Evolutionary conservation across 441 rosid species (phyloP), one percentile per base, ranked within the genome.

Genomic region (Mallotus japonicus): DNA sequence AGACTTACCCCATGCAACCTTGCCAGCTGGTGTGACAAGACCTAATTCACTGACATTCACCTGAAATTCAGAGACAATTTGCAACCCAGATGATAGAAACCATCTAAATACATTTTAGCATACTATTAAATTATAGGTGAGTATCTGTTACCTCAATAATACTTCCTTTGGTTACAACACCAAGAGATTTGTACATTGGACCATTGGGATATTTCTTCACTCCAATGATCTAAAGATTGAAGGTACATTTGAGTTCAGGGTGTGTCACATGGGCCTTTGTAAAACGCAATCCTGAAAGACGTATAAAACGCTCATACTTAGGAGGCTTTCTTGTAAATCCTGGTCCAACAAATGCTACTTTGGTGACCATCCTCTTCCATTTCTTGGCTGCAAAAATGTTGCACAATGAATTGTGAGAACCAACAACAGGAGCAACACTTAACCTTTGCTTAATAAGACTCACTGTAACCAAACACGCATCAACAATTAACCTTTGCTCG

Each of bases 281-380:
- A 81, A 95, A 91, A 60, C 96, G 89, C 76, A 92, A 66, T 1
- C 99, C 99, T n/a, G 99, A 83, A 51, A 96, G 97, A 20, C 92
- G 92, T 64, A 95, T 95, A 81, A 95, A 95, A 4, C 93, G 87
- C 87, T 95, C 99, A 19, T 95, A 95, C 86, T 95, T 95, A 32
- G 99, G 99, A 61, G 99, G 98, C 72, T 95, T 95, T 78, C 99
- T 88, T 3, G 98, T 93, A 78, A 95, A 95, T 78, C 93, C 92
- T 28, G 95, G 89, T 74, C 93, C 96, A 5, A 87, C 94, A 78
- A 90, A 93, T 40, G 97, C 90, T 78, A 83, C 97, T 81, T 93
- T 93, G 0, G 96, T 91, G 42, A 93, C 92, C 98, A 93, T 88
- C 71, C 98, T 82, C 88, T 91, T 91, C 98, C 97, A 90, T 28